Percentiles rank a stretch among this genome's conserved stretches.
phyloP scores from a whole-genome alignment of 1,139 yeast species.

The Fermentozyma sake region DNA sequence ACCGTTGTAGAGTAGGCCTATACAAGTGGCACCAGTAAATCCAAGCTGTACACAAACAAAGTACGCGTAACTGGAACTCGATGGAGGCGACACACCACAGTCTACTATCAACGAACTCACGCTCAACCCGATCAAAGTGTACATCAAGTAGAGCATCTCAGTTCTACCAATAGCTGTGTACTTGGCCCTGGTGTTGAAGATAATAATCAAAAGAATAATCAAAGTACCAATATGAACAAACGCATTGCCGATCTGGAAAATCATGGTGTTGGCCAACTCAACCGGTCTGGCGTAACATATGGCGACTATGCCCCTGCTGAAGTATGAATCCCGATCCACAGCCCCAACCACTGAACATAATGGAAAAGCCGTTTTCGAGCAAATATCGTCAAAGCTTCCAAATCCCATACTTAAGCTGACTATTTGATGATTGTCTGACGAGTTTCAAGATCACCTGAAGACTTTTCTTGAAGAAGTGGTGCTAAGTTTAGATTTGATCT shows the following conservation, averaged over 20 bases:
- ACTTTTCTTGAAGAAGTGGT: no score
- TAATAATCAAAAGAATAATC: constrained; percentile 58
- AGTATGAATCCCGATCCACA: constrained; percentile 20
- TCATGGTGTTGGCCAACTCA: constrained; percentile 83
- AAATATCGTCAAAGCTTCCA: constrained; percentile 67
- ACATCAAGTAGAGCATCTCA: constrained; percentile 76
- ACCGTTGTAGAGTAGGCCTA: constrained; percentile 69
- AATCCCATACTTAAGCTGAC: constrained; percentile 41
- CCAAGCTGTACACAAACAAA: constrained; percentile 83
- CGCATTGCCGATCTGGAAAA: constrained; percentile 87
- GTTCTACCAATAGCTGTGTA: constrained; percentile 92
- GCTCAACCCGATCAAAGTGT: constrained; percentile 52
- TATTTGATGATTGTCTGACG: no score
- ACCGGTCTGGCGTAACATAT: constrained; percentile 82
- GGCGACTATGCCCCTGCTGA: constrained; percentile 61
- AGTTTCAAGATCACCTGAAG: no score
- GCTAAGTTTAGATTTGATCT: no score
- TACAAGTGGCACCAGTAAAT: constrained; percentile 63
- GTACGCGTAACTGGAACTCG: constrained; percentile 68
- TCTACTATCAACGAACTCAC: constrained; percentile 74
- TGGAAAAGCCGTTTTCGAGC: constrained; percentile 70
- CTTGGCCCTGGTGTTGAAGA: constrained; percentile 76
- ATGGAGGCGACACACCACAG: constrained; percentile 90
- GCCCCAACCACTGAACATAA: constrained; percentile 64
- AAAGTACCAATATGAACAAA: constrained; percentile 78